Conservation (phyloP, 352 stramenopile species). For the Pythium coloratum region DNA sequence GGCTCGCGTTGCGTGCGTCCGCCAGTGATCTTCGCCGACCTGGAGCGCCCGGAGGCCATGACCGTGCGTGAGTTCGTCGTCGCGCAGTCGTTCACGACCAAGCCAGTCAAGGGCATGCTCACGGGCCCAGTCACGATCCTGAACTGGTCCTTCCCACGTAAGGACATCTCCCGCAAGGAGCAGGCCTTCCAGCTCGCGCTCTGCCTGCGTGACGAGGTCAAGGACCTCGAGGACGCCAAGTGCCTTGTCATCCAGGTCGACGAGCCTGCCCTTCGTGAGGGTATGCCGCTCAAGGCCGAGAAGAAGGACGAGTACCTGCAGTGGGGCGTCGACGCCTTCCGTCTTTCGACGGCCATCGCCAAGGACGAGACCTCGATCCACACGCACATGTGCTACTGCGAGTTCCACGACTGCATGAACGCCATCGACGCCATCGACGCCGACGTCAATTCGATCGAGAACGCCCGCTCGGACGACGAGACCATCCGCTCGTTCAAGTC, state of each 20-base stretch:
- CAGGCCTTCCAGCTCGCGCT: slow-evolving; percentile 90
- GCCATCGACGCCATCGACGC: slow-evolving; percentile 92
- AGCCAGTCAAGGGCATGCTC: slow-evolving; percentile 94
- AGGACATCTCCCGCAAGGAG: slow-evolving; percentile 89
- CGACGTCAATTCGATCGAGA: slow-evolving; percentile 96
- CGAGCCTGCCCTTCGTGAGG: slow-evolving; percentile 91
- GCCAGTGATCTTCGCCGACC: slow-evolving; percentile 90
- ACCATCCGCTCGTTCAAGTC: slow-evolving; percentile 88
- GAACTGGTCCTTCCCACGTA: slow-evolving; percentile 94
- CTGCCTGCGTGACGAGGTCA: slow-evolving; percentile 90
- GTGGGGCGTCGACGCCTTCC: slow-evolving; percentile 86
- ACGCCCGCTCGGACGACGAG: slow-evolving; percentile 89
- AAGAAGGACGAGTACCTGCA: slow-evolving; percentile 86
- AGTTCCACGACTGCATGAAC: slow-evolving; percentile 94
- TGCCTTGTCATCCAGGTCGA: slow-evolving; percentile 92
- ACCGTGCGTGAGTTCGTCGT: slow-evolving; percentile 91
- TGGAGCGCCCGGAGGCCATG: slow-evolving; percentile 85
- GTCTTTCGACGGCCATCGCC: slow-evolving; percentile 82
- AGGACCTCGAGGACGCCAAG: slow-evolving; percentile 87
- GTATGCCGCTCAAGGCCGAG: slow-evolving; percentile 85
- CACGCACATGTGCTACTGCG: slow-evolving; percentile 97
- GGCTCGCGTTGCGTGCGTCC: slow-evolving; percentile 91
- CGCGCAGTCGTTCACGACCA: slow-evolving; percentile 87
- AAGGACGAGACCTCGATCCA: slow-evolving; percentile 92
- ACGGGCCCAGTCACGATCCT: slow-evolving; percentile 93